Conservation (phyloP, 306 rosid genomes). For the Glycine soja region DNA sequence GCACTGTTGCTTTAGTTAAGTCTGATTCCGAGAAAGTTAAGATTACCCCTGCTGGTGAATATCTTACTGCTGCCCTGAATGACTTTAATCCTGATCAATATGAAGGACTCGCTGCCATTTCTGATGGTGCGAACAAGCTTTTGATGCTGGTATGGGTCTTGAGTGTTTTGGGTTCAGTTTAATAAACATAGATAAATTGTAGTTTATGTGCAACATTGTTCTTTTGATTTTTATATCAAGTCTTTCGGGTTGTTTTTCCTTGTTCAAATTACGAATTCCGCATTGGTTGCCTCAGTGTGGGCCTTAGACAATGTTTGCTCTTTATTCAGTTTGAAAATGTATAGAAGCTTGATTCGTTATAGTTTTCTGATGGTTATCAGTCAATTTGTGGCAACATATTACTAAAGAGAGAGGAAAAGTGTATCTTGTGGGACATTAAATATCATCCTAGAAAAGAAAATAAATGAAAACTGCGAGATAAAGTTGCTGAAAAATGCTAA, state of each 20-base stretch:
- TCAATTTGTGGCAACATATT: slow-evolving; percentile 2
- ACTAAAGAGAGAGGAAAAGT: not conserved
- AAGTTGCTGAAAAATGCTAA: no score
- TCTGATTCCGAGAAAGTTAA: slow-evolving; percentile 60
- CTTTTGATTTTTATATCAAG: not conserved
- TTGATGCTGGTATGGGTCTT: slow-evolving; percentile 77
- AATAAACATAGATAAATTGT: slow-evolving; percentile 15
- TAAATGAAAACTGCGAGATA: no score
- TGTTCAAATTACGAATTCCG: slow-evolving; percentile 1
- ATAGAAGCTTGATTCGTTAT: not conserved
- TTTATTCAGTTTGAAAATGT: slow-evolving; percentile 18
- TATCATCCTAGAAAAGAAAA: not conserved
- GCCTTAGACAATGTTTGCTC: slow-evolving; percentile 5
- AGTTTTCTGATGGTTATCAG: not conserved
- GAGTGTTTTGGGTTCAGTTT: slow-evolving; percentile 6
- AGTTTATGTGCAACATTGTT: slow-evolving; percentile 6
- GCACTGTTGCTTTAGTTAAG: slow-evolving; percentile 73
- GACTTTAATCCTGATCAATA: slow-evolving; percentile 82
- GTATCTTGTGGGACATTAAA: not conserved
- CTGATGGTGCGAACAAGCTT: slow-evolving; percentile 91
- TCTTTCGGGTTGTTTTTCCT: not conserved
- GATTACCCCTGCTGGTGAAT: slow-evolving; percentile 87
- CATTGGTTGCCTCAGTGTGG: slow-evolving; percentile 20
- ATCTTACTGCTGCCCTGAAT: slow-evolving; percentile 80
- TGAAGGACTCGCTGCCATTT: slow-evolving; percentile 85